These are phyloP conservation scores for Leccinum variabile DNA, from an alignment of 1,284 basidiomycete species.

Conservation along the genomic window DNA sequence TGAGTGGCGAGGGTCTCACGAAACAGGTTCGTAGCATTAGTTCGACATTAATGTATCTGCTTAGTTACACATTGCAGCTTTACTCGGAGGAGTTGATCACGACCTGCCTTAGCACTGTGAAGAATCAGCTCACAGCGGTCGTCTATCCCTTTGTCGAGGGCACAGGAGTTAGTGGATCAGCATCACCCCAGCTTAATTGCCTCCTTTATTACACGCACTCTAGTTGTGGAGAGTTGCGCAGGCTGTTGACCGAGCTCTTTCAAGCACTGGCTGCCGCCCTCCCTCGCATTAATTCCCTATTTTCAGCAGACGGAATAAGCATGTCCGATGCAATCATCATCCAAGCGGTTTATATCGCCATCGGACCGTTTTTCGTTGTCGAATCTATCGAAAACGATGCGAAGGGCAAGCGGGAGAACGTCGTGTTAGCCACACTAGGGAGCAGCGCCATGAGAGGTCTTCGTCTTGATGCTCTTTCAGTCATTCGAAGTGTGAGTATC, in stretches of 20 bases:
- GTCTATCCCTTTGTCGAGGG: constrained; percentile 90
- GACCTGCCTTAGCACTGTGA: constrained; percentile 72
- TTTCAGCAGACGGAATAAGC: constrained; percentile 65
- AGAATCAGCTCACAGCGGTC: constrained; percentile 76
- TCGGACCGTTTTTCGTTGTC: constrained; percentile 89
- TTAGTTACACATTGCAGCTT: constrained; percentile 45
- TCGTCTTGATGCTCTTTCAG: constrained; percentile 76
- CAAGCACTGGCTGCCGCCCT: constrained; percentile 65
- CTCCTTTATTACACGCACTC: constrained; percentile 47
- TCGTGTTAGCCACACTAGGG: constrained; percentile 61
- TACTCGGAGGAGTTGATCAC: constrained; percentile 93
- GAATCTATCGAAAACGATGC: constrained; percentile 55
- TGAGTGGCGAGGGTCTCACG: constrained; percentile 75
- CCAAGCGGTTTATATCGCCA: constrained; percentile 86
- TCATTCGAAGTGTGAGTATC: constrained; percentile 78
- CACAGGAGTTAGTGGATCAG: constrained; percentile 42
- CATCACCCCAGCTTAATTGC: constrained; percentile 53
- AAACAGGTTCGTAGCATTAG: constrained; percentile 64
- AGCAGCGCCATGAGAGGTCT: constrained; percentile 79
- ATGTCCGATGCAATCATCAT: constrained; percentile 91
- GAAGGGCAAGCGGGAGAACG: constrained; percentile 55
- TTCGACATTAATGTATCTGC: constrained; percentile 2
- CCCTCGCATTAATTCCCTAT: constrained; percentile 66
- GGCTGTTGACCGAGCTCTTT: constrained; percentile 64
- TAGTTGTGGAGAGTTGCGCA: constrained; percentile 46